Conservation (phyloP, 164 flowering plant genomes). For the Vitis rotundifolia region DNA sequence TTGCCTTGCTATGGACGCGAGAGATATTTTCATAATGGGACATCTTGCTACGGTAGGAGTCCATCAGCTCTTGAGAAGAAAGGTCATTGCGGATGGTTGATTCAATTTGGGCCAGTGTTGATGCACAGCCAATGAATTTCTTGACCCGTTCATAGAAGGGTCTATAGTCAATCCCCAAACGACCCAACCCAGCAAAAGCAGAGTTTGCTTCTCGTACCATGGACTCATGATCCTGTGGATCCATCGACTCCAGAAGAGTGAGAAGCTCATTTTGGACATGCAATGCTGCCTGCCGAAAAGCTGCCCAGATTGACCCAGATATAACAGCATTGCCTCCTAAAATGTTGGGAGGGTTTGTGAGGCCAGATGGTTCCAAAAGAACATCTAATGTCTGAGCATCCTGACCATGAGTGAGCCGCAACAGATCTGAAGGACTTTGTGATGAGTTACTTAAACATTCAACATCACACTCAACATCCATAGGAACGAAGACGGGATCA, state of each 20-base stretch:
- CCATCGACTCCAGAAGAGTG: constrained; percentile 15
- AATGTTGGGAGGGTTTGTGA: background rate
- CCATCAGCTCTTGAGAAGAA: constrained; percentile 4
- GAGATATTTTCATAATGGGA: background rate
- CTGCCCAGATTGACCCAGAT: constrained; percentile 4
- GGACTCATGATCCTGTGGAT: constrained; percentile 17
- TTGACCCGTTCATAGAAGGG: constrained; percentile 11
- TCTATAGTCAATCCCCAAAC: constrained; percentile 4
- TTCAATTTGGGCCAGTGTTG: constrained; percentile 12
- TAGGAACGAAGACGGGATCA: background rate
- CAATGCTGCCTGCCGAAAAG: constrained; percentile 11
- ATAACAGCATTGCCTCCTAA: background rate
- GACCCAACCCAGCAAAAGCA: constrained; percentile 13
- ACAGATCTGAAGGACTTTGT: background rate
- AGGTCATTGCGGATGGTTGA: background rate
- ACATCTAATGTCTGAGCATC: background rate
- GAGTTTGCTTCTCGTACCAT: constrained; percentile 19
- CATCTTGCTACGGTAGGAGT: background rate
- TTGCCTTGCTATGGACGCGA: constrained; percentile 1
- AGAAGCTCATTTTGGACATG: constrained; percentile 16
- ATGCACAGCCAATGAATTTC: constrained; percentile 11
- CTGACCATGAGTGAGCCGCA: background rate
- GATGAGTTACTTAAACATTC: background rate
- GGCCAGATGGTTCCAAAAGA: background rate
- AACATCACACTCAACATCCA: background rate